Conservation (phyloP, 805 yeast species). For the Kuraishia floccosa region DNA sequence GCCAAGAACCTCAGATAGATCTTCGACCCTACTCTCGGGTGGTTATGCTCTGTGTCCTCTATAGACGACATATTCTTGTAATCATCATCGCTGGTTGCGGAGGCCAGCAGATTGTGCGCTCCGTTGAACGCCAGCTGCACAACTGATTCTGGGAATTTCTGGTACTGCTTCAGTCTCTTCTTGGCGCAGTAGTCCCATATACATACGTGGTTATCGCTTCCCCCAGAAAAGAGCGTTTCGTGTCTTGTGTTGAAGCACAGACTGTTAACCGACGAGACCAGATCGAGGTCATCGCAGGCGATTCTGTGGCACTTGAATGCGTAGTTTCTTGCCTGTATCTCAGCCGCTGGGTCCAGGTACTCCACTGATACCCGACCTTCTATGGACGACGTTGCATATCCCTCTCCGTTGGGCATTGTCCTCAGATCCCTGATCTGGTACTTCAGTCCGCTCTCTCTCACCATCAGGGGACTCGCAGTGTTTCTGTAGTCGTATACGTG, state of each 20-base stretch:
- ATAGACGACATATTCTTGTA: slow-evolving; percentile 18
- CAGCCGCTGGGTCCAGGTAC: slow-evolving; percentile 39
- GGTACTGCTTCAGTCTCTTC: slow-evolving; percentile 13
- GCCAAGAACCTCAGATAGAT: slow-evolving; percentile 2
- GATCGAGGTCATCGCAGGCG: slow-evolving; percentile 30
- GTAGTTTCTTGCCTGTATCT: slow-evolving; percentile 33
- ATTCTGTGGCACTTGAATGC: slow-evolving; percentile 78
- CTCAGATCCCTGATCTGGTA: slow-evolving; percentile 50
- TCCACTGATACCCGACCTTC: slow-evolving; percentile 79
- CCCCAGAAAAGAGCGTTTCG: slow-evolving; percentile 25
- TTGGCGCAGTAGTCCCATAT: slow-evolving; percentile 18
- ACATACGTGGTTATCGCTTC: slow-evolving; percentile 17
- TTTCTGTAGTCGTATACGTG: slow-evolving; percentile 47
- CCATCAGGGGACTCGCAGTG: slow-evolving; percentile 29
- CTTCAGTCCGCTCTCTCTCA: slow-evolving; percentile 53
- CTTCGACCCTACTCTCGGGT: slow-evolving; percentile 9
- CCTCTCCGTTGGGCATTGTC: slow-evolving; percentile 42
- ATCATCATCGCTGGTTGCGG: slow-evolving; percentile 31
- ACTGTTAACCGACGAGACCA: slow-evolving; percentile 41
- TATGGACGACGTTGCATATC: slow-evolving; percentile 60
- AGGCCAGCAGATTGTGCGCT: slow-evolving; percentile 14
- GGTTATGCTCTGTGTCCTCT: slow-evolving; percentile 8
- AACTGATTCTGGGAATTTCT: slow-evolving; percentile 7
- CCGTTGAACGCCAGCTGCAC: slow-evolving; percentile 13
- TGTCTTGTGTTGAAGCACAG: slow-evolving; percentile 32